Evolutionary conservation across 305 asterid species (phyloP).

Genomic region (Fraxinus floribunda): DNA sequence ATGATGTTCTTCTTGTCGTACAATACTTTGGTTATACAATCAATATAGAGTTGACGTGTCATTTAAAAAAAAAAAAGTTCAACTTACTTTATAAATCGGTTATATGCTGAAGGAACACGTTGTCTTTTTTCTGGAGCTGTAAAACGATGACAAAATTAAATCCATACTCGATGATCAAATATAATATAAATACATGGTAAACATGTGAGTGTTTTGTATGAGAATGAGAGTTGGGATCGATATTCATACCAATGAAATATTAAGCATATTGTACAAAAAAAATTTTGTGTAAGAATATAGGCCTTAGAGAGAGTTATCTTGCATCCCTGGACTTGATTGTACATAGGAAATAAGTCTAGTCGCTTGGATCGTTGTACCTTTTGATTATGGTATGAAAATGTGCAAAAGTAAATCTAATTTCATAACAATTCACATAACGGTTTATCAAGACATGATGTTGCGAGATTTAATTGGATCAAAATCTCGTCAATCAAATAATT

Average conservation of each 20-base stretch:
- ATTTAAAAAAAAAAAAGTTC: background rate
- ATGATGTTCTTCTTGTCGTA: background rate
- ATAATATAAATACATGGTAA: background rate
- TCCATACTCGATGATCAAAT: background rate
- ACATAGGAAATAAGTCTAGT: too few relatives aligned
- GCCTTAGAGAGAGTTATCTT: background rate
- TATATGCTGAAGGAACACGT: slow-evolving; percentile 59
- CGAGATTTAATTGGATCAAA: too few relatives aligned
- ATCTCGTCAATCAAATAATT: too few relatives aligned
- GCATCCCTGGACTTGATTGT: background rate
- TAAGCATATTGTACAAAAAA: background rate
- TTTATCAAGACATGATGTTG: too few relatives aligned
- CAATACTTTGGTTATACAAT: background rate
- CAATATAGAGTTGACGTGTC: background rate
- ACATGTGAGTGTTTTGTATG: background rate
- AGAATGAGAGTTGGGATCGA: background rate
- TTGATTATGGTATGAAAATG: background rate
- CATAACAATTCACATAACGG: background rate
- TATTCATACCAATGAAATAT: background rate
- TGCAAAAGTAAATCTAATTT: background rate
- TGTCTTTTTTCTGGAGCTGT: slow-evolving; percentile 60
- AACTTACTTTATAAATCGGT: slow-evolving; percentile 51
- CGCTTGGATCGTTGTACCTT: background rate
- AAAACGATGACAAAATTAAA: background rate
- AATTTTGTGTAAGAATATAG: background rate